These are phyloP conservation scores for Leishmania lainsoni DNA, from an alignment of 208 protist species.

Conservation along the genomic window DNA sequence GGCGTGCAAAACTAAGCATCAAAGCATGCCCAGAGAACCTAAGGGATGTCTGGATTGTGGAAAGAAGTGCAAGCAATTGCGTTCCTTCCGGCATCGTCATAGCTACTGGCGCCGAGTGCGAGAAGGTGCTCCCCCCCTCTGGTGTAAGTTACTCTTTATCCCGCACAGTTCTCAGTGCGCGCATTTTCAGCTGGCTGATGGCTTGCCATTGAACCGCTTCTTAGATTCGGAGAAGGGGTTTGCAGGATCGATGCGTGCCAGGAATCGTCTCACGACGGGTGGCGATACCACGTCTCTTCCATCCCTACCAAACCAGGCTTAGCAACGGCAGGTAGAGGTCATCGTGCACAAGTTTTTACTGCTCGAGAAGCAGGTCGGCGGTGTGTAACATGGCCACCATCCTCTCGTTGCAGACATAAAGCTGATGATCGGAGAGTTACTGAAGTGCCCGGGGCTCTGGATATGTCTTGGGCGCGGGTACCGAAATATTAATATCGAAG, in stretches of 20 bases:
- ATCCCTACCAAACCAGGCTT: constrained; percentile 20
- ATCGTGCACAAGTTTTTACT: constrained; percentile 21
- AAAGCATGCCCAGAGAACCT: not conserved
- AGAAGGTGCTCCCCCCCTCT: constrained; percentile 20
- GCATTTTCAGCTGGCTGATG: constrained; percentile 26
- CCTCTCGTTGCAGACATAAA: constrained; percentile 38
- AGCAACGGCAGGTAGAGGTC: constrained; percentile 18
- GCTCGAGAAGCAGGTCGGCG: constrained; percentile 22
- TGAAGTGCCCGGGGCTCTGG: constrained; percentile 22
- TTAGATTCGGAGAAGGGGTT: constrained; percentile 19
- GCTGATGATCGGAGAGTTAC: constrained; percentile 35
- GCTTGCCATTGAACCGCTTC: constrained; percentile 7
- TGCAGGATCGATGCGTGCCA: constrained; percentile 12
- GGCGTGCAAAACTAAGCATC: constrained; percentile 14
- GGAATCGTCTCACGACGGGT: constrained; percentile 15
- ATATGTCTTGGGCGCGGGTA: constrained; percentile 31
- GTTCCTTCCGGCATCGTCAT: constrained; percentile 15
- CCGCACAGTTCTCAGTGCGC: constrained; percentile 23
- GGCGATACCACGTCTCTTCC: constrained; percentile 7
- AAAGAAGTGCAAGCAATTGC: constrained; percentile 5
- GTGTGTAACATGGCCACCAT: constrained; percentile 32
- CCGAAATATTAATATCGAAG: constrained; percentile 25
- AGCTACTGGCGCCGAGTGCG: constrained; percentile 16
- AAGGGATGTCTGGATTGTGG: constrained; percentile 5
- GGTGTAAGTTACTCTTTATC: constrained; percentile 26